Conservation (phyloP, 1,139 yeast species). For the Hemisphaericaspora xylofermentans region DNA sequence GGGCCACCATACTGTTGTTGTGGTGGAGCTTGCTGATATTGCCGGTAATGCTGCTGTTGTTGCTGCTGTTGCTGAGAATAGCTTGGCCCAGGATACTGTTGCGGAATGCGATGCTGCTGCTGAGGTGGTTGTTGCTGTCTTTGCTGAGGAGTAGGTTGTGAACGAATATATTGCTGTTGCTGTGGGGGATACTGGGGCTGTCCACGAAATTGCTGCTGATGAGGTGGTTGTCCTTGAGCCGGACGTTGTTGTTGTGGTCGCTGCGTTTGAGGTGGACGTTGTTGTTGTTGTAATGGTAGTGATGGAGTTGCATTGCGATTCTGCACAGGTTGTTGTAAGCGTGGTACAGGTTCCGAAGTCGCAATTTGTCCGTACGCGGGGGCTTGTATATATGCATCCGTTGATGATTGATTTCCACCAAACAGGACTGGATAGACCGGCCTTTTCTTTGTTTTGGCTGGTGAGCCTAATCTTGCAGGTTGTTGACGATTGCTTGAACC, state of each 20-base stretch:
- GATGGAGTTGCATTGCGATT: conserved; percentile 8
- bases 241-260: conserved; percentile 15
- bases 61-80: conserved; percentile 9
- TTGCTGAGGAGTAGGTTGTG: conserved; percentile 11
- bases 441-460: not conserved
- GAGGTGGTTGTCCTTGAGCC: conserved; percentile 10
- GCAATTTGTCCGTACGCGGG: not conserved
- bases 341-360: conserved; percentile 8
- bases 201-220: conserved; percentile 9
- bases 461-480: no score
- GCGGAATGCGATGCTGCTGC: conserved; percentile 9
- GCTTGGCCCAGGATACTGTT: conserved; percentile 6
- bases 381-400: conserved; percentile 7
- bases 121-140: conserved; percentile 11
- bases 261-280: conserved; percentile 9
- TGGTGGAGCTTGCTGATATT: conserved; percentile 9
- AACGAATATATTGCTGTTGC: conserved; percentile 6
- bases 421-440: not conserved
- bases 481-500: no score
- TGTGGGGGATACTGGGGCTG: conserved; percentile 9
- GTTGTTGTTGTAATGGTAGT: conserved; percentile 11
- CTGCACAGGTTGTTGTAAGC: conserved; percentile 4
- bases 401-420: conserved; percentile 2
- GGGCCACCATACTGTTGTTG: conserved; percentile 11
- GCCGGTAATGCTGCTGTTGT: conserved; percentile 10